These are phyloP conservation scores for Pseudoneurospora amorphoporcata DNA, from an alignment of 495 filamentous ascomycete species.

Conservation along the genomic window DNA sequence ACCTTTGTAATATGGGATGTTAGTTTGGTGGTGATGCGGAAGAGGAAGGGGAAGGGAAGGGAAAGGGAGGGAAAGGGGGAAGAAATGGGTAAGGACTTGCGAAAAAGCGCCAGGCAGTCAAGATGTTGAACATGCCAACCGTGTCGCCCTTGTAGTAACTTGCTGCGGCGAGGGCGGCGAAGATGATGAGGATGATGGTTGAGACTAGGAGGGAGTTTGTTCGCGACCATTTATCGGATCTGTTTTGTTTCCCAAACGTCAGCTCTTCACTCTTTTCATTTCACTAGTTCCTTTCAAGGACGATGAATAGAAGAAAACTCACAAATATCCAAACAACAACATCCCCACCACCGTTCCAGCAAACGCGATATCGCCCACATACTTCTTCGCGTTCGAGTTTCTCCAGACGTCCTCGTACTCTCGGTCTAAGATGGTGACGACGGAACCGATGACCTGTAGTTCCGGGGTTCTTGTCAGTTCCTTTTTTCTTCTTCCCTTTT, in stretches of 20 bases:
- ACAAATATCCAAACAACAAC: conserved; percentile 68
- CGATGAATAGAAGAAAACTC: background rate
- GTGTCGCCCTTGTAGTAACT: conserved; percentile 58
- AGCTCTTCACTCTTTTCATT: background rate
- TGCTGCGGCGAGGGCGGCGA: conserved; percentile 69
- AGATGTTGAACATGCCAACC: conserved; percentile 64
- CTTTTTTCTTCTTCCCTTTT: too few relatives aligned
- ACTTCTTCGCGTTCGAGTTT: conserved; percentile 53
- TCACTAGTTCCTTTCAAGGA: too few relatives aligned
- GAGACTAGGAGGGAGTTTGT: conserved; percentile 72
- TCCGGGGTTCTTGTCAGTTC: background rate
- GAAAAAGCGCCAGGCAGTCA: conserved; percentile 81
- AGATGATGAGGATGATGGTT: conserved; percentile 72
- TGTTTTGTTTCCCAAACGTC: background rate
- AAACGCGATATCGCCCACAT: conserved; percentile 73
- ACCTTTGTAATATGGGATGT: conserved; percentile 16
- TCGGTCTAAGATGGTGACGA: conserved; percentile 55
- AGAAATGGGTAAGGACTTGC: conserved; percentile 35
- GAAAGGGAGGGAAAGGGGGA: conserved; percentile 33
- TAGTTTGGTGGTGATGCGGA: background rate
- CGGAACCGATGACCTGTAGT: conserved; percentile 66
- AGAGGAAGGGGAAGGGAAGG: conserved; percentile 26
- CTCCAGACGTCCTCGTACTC: conserved; percentile 58
- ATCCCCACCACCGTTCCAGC: conserved; percentile 82
- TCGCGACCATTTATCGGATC: conserved; percentile 70